phyloP scores from a whole-genome alignment of 345 rosid species.

The Gossypium mustelinum region DNA sequence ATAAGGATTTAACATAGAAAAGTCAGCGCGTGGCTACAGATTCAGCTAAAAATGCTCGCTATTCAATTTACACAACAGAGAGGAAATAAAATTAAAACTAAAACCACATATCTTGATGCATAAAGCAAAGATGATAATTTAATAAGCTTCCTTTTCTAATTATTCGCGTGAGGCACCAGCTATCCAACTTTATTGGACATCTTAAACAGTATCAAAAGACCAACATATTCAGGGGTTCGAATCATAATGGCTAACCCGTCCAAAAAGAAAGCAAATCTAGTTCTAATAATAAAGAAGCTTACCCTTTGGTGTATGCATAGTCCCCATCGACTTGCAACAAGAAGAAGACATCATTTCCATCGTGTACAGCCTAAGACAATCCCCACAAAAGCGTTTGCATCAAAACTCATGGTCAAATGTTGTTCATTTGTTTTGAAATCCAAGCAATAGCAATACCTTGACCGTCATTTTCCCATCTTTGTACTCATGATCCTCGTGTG shows the following conservation, averaged over 20 bases:
- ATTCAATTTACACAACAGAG: slow-evolving; percentile 2
- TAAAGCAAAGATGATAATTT: neutral
- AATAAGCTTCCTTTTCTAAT: neutral
- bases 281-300: slow-evolving; percentile 9
- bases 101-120: neutral
- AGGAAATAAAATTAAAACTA: neutral
- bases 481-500: slow-evolving; percentile 72
- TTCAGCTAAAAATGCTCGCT: slow-evolving; percentile 1
- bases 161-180: neutral
- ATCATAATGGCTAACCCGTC: neutral
- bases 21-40: slow-evolving; percentile 12
- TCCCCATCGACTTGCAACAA: slow-evolving; percentile 84
- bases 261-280: neutral
- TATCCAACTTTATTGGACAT: slow-evolving; percentile 12
- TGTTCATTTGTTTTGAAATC: neutral
- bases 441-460: slow-evolving; percentile 48
- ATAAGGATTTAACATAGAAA: slow-evolving; percentile 9
- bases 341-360: slow-evolving; percentile 73
- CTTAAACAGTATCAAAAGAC: neutral
- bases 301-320: slow-evolving; percentile 80
- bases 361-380: slow-evolving; percentile 73
- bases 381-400: neutral
- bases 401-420: neutral
- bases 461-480: slow-evolving; percentile 73
- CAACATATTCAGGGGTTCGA: neutral